Percentiles rank a stretch among this genome's conserved stretches.
Evolutionary conservation across 2,329 filamentous ascomycete genomes (phyloP).

Genomic region (Hypoxylon sp.): DNA sequence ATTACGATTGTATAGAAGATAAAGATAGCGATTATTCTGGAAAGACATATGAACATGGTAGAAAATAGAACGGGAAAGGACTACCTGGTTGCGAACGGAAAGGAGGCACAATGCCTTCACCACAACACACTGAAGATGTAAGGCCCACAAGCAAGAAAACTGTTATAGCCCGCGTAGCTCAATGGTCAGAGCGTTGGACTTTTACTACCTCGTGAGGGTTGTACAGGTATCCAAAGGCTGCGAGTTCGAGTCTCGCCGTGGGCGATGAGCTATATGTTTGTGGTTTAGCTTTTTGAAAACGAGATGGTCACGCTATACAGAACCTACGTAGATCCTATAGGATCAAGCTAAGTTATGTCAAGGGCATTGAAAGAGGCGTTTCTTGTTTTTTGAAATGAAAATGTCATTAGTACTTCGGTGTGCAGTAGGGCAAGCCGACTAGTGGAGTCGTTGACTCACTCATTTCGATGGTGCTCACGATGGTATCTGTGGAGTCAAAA

Average conservation of each 20-base stretch:
- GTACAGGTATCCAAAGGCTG: slow-evolving; percentile 27
- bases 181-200: slow-evolving; percentile 37
- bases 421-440: not conserved
- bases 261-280: slow-evolving; percentile 8
- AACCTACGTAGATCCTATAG: too few species aligned
- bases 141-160: not conserved
- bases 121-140: not conserved
- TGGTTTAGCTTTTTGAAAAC: not conserved
- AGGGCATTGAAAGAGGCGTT: not conserved
- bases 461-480: not conserved
- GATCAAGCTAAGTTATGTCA: not conserved
- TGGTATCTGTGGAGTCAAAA: slow-evolving; percentile 2
- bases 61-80: not conserved
- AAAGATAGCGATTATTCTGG: not conserved
- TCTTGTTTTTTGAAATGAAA: not conserved
- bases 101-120: not conserved
- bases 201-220: not conserved
- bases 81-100: too few species aligned
- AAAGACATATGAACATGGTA: not conserved
- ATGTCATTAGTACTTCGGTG: not conserved
- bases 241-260: slow-evolving; percentile 35
- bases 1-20: slow-evolving; percentile 31
- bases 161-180: slow-evolving; percentile 25
- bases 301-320: too few species aligned
- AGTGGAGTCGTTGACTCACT: not conserved